A percentile compares a stretch with the other conserved stretches of the same genome.
These are phyloP conservation scores for Hemileia vastatrix DNA, from an alignment of 1,284 basidiomycete genomes.

Conservation along the genomic window DNA sequence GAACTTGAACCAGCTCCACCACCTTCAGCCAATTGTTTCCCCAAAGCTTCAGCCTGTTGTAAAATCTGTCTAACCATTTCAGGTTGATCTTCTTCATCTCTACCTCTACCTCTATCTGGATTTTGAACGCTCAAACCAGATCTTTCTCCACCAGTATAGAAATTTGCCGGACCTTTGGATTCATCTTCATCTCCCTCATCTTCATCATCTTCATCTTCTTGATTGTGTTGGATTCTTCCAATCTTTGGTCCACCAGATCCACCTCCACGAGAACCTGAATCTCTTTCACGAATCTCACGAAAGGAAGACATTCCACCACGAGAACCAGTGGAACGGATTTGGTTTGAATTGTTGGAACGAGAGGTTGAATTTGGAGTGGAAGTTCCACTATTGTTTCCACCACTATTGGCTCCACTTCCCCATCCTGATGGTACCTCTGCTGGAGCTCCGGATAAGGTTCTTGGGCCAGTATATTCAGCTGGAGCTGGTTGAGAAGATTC, in stretches of 20 bases:
- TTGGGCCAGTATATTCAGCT: too few species aligned
- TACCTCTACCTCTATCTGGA: constrained; percentile 31
- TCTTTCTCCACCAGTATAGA: constrained; percentile 41
- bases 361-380: neutral
- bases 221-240: neutral
- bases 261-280: constrained; percentile 1
- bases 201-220: constrained; percentile 8
- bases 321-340: neutral
- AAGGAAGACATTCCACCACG: constrained; percentile 32
- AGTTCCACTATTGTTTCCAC: constrained; percentile 1
- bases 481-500: too few species aligned
- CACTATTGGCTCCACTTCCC: constrained; percentile 22
- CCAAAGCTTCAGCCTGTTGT: constrained; percentile 29
- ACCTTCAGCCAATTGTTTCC: neutral
- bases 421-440: constrained; percentile 24
- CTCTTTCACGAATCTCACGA: constrained; percentile 29
- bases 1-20: neutral
- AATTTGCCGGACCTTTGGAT: constrained; percentile 35
- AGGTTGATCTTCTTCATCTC: constrained; percentile 23
- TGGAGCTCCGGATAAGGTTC: constrained; percentile 36
- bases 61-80: constrained; percentile 40
- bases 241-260: constrained; percentile 3
- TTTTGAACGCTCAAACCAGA: constrained; percentile 41
- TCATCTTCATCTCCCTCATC: constrained; percentile 32
- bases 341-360: neutral